Base-by-base conservation (phyloP, 768 basidiomycete species). In the Tubosaeta sp. region DNA sequence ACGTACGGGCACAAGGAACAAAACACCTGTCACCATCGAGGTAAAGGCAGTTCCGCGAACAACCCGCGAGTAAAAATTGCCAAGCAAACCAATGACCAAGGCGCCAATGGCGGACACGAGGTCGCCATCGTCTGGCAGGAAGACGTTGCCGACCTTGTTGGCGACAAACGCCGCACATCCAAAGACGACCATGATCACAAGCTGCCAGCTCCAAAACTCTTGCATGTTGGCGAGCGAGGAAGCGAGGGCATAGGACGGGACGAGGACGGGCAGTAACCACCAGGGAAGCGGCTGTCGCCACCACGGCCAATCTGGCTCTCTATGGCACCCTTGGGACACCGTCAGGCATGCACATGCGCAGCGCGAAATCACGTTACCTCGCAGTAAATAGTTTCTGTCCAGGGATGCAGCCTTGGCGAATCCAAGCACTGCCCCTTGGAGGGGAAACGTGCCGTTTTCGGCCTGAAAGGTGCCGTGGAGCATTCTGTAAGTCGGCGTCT, bases 21-120 rank as follows among this genome's bases (percentile, higher is more conserved):
- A 69, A n/a, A 94, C 86, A n/a, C 88, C 87, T 3, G 90, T 87
- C n/a, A 92, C 87, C 87, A 92, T 94, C 11, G 86, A 82, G 0
- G 89, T 90, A 66, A 93, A 94, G 3, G 91, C 89, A 3, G 89
- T 91, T 46, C 89, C 90, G 25, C 83, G 76, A 51, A 84, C 73
- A 16, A 86, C 67, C 16, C 89, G 79, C 31, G 88, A 89, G 63
- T 90, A 91, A n/a, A 83, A 61, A 61, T 91, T 91, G 42, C 88
- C 90, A 31, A 90, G 75, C n/a, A 84, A 67, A 31, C 90, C 89
- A 52, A 90, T 83, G 30, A 83, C 79, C 57, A 90, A 78, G 19
- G 90, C 87, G 18, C 90, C 90, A 55, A 83, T 76, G 35, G 87
- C 87, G 25, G 87, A 86, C 19, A 88, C 82, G 48, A 91, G 78